Evolutionary conservation across 176 grass and related monocot genomes (phyloP).

Genomic region (Ananas comosus): DNA sequence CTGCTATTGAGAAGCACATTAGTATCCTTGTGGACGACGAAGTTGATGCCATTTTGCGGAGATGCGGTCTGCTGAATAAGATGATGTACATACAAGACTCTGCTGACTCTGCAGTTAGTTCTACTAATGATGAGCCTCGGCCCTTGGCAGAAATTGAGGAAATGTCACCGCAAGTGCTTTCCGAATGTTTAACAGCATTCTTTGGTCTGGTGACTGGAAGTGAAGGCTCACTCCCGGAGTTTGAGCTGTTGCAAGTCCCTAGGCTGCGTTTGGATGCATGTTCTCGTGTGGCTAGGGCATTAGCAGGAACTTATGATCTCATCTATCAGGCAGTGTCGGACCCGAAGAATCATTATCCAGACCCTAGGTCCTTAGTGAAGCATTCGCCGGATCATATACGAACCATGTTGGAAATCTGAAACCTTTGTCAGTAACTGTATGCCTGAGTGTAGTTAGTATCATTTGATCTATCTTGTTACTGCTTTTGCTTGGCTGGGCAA

Average conservation of each 20-base stretch:
- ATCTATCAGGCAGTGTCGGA: constrained; percentile 66
- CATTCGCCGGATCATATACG: constrained; percentile 86
- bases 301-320: constrained; percentile 65
- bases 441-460: no score
- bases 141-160: constrained; percentile 60
- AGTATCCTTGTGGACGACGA: constrained; percentile 58
- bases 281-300: constrained; percentile 49
- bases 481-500: no score
- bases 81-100: constrained; percentile 66
- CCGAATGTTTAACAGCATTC: constrained; percentile 79
- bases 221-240: constrained; percentile 87
- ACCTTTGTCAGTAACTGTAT: neutral
- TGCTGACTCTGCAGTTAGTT: constrained; percentile 18
- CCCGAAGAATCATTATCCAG: constrained; percentile 81
- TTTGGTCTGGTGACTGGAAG: constrained; percentile 60
- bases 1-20: constrained; percentile 53
- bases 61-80: constrained; percentile 60
- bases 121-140: constrained; percentile 16
- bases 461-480: no score
- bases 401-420: constrained; percentile 87
- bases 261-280: constrained; percentile 63
- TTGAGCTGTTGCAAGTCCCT: constrained; percentile 82
- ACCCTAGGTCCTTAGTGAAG: constrained; percentile 65
- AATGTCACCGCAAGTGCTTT: constrained; percentile 47
- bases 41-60: constrained; percentile 58